Evolutionary conservation across 331 rosid species (phyloP).

Genomic region (Arachis monticola): DNA sequence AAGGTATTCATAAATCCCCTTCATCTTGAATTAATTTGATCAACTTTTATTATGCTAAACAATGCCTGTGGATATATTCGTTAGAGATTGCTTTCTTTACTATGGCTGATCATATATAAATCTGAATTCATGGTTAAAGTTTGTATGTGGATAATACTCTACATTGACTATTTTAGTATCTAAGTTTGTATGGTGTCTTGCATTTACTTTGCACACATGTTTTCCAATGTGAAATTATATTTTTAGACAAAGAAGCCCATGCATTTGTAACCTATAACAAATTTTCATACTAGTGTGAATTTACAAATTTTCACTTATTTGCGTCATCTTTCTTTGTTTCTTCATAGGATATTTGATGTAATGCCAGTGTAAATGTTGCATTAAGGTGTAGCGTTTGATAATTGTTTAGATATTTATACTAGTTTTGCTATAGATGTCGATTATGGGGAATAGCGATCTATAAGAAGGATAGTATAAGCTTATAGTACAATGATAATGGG

Average conservation of each 20-base stretch:
- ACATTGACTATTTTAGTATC: not conserved
- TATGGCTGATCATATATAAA: conserved; percentile 16
- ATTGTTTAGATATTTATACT: not conserved
- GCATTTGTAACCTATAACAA: conserved; percentile 7
- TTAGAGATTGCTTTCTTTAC: conserved; percentile 5
- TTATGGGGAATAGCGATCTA: conserved; percentile 8
- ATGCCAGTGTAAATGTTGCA: not conserved
- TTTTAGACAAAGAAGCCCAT: not conserved
- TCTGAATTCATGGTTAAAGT: conserved; percentile 22
- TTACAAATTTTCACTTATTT: conserved; percentile 10
- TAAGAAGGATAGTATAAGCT: conserved; percentile 11
- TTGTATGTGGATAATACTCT: conserved; percentile 18
- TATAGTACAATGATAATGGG: conserved; percentile 6
- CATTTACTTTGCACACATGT: conserved; percentile 12
- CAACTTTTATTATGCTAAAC: not conserved
- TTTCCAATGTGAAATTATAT: conserved; percentile 2
- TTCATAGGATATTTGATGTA: not conserved
- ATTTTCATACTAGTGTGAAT: conserved; percentile 1
- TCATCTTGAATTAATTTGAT: conserved; percentile 20
- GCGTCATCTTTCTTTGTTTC: not conserved
- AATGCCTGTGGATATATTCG: conserved; percentile 1
- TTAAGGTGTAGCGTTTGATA: not conserved
- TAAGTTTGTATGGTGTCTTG: conserved; percentile 11
- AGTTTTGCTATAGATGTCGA: not conserved
- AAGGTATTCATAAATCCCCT: conserved; percentile 42